Conservation (phyloP, 495 filamentous ascomycete species). For the Coniosporium apollinis region DNA sequence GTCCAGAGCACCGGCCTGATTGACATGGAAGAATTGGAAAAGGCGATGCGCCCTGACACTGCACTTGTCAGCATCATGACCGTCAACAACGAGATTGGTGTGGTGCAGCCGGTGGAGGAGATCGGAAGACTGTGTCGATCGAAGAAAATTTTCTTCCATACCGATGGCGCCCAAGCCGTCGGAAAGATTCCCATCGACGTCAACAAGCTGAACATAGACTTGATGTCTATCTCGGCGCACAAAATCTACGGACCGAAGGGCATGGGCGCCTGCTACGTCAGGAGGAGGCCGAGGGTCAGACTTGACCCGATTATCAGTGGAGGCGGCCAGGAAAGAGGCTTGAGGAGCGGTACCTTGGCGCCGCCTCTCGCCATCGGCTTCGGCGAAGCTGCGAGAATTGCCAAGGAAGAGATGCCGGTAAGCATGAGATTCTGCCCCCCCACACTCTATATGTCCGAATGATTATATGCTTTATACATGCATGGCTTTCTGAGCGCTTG, state of each 20-base stretch:
- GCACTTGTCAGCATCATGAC: constrained; percentile 92
- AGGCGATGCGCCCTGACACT: constrained; percentile 80
- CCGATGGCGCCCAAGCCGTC: constrained; percentile 90
- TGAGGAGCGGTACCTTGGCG: constrained; percentile 85
- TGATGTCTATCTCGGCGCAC: constrained; percentile 98
- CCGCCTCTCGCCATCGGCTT: constrained; percentile 82
- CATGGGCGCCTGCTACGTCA: constrained; percentile 88
- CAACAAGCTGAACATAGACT: constrained; percentile 88
- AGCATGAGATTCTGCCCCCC: constrained; percentile 22
- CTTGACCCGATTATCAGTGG: constrained; percentile 92
- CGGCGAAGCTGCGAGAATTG: constrained; percentile 86
- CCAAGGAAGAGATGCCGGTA: constrained; percentile 77
- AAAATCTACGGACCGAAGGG: constrained; percentile 99
- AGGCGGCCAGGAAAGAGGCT: constrained; percentile 85
- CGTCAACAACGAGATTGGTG: constrained; percentile 98
- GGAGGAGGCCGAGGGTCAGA: constrained; percentile 78
- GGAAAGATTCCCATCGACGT: constrained; percentile 96
- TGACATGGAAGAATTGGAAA: constrained; percentile 71
- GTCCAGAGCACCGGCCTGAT: constrained; percentile 74
- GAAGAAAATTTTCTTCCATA: constrained; percentile 96
- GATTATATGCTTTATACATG: constrained; percentile 59
- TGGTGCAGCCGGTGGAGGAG: constrained; percentile 85
- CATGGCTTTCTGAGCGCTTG: constrained; percentile 38
- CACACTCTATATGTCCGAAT: constrained; percentile 16
- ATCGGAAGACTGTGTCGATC: constrained; percentile 83